Conservation (phyloP, 2,329 filamentous ascomycete genomes). For the Onygena corvina region DNA sequence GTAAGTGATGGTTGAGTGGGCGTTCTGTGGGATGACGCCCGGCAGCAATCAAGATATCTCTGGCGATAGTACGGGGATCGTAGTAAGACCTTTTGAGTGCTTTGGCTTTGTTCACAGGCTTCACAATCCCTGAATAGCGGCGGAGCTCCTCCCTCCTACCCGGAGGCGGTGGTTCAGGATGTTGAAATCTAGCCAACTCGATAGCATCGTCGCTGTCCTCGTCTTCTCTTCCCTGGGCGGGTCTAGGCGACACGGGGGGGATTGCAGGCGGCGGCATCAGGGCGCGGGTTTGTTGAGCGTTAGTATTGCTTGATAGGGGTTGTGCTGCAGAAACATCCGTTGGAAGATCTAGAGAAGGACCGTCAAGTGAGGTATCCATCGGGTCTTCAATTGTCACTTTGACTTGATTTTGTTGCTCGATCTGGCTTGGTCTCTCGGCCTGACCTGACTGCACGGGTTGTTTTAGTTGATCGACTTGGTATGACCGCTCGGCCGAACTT, state of each 20-base stretch:
- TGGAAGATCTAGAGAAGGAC: background rate
- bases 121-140: conserved; percentile 30
- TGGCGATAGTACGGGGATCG: conserved; percentile 49
- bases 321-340: background rate
- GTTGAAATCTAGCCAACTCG: background rate
- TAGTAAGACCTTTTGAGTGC: conserved; percentile 41
- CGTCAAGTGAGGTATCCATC: background rate
- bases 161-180: background rate
- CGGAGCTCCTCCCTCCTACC: conserved; percentile 10
- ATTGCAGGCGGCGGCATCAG: background rate
- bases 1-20: conserved; percentile 49
- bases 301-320: conserved; percentile 11
- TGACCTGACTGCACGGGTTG: no score
- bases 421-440: no score
- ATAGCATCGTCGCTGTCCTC: no score
- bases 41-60: conserved; percentile 50
- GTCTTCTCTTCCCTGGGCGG: background rate
- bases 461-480: no score
- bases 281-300: conserved; percentile 6
- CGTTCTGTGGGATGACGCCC: conserved; percentile 50
- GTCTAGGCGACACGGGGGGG: background rate
- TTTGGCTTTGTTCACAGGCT: conserved; percentile 32
- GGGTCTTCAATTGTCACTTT: conserved; percentile 5
- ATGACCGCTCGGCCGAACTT: no score
- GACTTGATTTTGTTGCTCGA: conserved; percentile 23